Percentiles rank a stretch among this genome's conserved stretches.
These are phyloP conservation scores for Albifimbria verrucaria DNA, from an alignment of 2,329 filamentous ascomycete genomes.

Conservation along the genomic window DNA sequence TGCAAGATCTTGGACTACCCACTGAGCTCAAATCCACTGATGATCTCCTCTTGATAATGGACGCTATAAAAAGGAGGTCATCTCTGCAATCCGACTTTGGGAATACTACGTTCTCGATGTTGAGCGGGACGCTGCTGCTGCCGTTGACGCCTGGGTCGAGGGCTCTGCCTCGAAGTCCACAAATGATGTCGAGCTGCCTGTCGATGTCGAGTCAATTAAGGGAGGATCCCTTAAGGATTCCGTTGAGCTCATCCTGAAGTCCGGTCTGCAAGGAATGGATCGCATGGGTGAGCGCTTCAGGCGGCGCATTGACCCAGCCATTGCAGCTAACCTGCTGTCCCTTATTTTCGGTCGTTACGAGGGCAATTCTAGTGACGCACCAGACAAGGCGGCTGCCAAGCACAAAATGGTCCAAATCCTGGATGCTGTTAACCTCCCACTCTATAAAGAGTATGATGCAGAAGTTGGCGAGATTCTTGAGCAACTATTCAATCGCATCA, in stretches of 20 bases:
- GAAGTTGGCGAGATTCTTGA: constrained; percentile 82
- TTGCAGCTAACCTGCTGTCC: constrained; percentile 56
- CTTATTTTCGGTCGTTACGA: constrained; percentile 59
- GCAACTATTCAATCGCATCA: constrained; percentile 90
- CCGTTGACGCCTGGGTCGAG: constrained; percentile 68
- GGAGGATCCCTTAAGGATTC: constrained; percentile 43
- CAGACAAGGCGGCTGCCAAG: constrained; percentile 48
- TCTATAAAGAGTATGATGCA: constrained; percentile 88
- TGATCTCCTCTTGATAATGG: constrained; percentile 79
- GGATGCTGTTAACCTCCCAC: constrained; percentile 80
- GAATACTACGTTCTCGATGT: constrained; percentile 88
- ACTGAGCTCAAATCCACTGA: constrained; percentile 66
- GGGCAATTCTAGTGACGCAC: constrained; percentile 35
- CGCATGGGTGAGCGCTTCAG: constrained; percentile 77
- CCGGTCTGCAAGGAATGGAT: constrained; percentile 69
- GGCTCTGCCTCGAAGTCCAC: constrained; percentile 55
- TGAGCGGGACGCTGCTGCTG: constrained; percentile 64
- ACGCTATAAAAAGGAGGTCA: constrained; percentile 77
- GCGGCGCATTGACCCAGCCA: constrained; percentile 64
- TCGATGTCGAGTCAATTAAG: constrained; percentile 44
- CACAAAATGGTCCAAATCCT: constrained; percentile 62
- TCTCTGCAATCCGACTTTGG: constrained; percentile 79
- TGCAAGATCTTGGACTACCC: constrained; percentile 71
- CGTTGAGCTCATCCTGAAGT: constrained; percentile 61
- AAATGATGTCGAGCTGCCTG: constrained; percentile 30